Evolutionary conservation across 192 early-diverging fungal genomes (phyloP), one percentile per base, ranked within the genome.

Genomic region (Mortierella claussenii): DNA sequence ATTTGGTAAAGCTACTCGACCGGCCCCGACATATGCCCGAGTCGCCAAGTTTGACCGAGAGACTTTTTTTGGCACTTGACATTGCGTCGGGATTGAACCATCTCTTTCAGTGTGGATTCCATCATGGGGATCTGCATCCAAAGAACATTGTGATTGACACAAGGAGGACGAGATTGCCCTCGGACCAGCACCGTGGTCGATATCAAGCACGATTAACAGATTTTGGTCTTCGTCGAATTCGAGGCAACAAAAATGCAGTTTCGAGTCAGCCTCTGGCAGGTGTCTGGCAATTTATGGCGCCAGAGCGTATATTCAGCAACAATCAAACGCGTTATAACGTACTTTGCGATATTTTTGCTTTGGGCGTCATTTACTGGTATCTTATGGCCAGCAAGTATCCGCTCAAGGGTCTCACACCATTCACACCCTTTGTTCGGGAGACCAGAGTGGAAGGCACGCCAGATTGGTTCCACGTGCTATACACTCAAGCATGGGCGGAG

Each of bases 271-370:
- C 66, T 36, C 57, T 76, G 33, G 73, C 64, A 31, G 73, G 73
- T 18, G 73, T 76, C n/a, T 66, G 49, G 56, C 64, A 67, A 40
- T 76, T 76, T 27, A 76, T 76, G 65, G 73, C 73, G 18, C 73
- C 73, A 10, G 73, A 76, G 47, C 64, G 73, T 34, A 66, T 76
- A 52, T 18, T 6, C 50, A 76, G 67, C 37, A 66, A 60, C 21
- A 61, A 65, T n/a, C n/a, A n/a, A 32, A 63, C 73, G 15, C 40
- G 73, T 0, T 76, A 76, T 33, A 65, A 76, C 45, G 23, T 76
- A 15, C 57, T 63, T 6, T 76, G 73, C 26, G 73, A 76, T 24
- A 76, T 76, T 20, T 76, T 62, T 62, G 73, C 73, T 2, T 40
- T 76, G 0, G 73, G 73, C 15, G 64, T 76, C 27, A 49, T 76